Conservation (phyloP, 2,329 filamentous ascomycete genomes). For the Fusarium armeniacum region DNA sequence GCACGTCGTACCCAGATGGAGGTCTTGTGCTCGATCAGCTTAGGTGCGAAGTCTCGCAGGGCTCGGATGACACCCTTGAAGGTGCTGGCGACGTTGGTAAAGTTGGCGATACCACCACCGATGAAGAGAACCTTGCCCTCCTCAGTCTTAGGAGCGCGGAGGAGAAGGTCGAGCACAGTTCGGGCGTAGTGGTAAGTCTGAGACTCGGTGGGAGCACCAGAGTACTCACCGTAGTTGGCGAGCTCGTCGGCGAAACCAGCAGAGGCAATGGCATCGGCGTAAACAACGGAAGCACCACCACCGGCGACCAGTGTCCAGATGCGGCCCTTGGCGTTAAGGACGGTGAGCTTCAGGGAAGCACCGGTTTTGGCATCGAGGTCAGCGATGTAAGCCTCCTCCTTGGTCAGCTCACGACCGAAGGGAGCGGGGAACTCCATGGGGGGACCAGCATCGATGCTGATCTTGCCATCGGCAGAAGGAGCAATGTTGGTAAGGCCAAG, state of each 20-base stretch:
- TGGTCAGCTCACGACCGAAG: slow-evolving; percentile 97
- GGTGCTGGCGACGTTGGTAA: slow-evolving; percentile 98
- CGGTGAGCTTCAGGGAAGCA: slow-evolving; percentile 97
- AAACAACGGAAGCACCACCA: slow-evolving; percentile 99
- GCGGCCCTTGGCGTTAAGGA: slow-evolving; percentile 90
- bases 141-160: slow-evolving; percentile 84
- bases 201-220: slow-evolving; percentile 96
- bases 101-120: slow-evolving; percentile 99
- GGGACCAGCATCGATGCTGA: slow-evolving; percentile 95
- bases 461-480: slow-evolving; percentile 75
- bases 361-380: slow-evolving; percentile 99
- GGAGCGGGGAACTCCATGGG: slow-evolving; percentile 99
- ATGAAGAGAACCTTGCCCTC: slow-evolving; percentile 99
- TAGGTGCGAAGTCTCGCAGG: slow-evolving; percentile 87
- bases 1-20: slow-evolving; percentile 95
- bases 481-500: slow-evolving; percentile 82
- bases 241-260: slow-evolving; percentile 95
- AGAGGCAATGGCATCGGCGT: slow-evolving; percentile 98
- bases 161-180: slow-evolving; percentile 97
- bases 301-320: slow-evolving; percentile 99
- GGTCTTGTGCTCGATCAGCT: slow-evolving; percentile 94
- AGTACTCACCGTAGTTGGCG: slow-evolving; percentile 99
- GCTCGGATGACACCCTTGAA: slow-evolving; percentile 99
- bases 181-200: slow-evolving; percentile 99
- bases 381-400: slow-evolving; percentile 99